A percentile compares a stretch with the other conserved stretches of the same genome.
phyloP scores from a whole-genome alignment of 257 asterid genomes.

The Solanum piurae region DNA sequence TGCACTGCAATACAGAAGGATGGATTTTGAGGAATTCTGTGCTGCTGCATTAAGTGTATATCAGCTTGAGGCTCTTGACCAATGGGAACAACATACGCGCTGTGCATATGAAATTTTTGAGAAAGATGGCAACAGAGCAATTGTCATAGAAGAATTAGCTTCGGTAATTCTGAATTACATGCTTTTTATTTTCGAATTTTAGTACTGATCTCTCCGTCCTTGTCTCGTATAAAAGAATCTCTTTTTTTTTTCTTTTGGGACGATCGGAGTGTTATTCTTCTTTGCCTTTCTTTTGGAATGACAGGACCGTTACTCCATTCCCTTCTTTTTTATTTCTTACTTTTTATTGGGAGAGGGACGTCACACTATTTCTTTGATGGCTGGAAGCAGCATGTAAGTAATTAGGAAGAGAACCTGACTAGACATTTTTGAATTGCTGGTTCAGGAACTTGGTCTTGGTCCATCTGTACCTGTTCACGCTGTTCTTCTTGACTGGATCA shows the following conservation, averaged over 20 bases:
- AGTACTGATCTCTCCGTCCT: neutral
- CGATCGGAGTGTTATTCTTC: neutral
- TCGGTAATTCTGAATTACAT: slow-evolving; percentile 33
- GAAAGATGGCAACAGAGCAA: slow-evolving; percentile 76
- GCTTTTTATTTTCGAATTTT: neutral
- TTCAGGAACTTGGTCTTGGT: slow-evolving; percentile 79
- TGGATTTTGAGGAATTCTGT: slow-evolving; percentile 94
- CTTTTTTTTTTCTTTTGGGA: neutral
- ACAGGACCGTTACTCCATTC: neutral
- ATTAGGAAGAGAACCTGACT: neutral
- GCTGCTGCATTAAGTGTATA: slow-evolving; percentile 63
- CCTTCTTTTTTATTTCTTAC: neutral
- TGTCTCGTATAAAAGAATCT: neutral
- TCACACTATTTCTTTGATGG: neutral
- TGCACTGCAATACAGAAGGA: slow-evolving; percentile 84
- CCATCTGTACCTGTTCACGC: slow-evolving; percentile 77
- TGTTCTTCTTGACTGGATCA: slow-evolving; percentile 80
- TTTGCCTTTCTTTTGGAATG: neutral
- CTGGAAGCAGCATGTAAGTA: neutral
- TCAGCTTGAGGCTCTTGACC: slow-evolving; percentile 72
- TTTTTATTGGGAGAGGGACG: neutral
- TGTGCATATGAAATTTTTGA: slow-evolving; percentile 81
- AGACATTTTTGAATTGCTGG: neutral
- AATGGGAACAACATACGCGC: slow-evolving; percentile 87
- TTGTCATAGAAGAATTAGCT: slow-evolving; percentile 83